A percentile compares a stretch with the other conserved stretches of the same genome.
Conservation (phyloP, 148 eudicot species). For the Gaultheria prostrata region DNA sequence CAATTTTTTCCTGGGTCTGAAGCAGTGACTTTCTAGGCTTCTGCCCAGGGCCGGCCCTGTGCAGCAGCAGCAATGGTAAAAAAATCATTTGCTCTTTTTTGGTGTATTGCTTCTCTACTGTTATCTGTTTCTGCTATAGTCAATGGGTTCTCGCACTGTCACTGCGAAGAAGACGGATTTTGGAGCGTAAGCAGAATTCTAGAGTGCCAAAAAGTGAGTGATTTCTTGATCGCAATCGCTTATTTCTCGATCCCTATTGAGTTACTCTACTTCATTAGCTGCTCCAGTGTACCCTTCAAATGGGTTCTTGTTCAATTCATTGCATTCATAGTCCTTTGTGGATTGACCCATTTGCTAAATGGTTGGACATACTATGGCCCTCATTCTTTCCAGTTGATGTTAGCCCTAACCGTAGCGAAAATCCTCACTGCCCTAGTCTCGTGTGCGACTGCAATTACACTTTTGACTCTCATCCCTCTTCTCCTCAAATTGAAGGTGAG, state of each 20-base stretch:
- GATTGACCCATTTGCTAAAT: conserved; percentile 89
- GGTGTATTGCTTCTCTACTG: conserved; percentile 35
- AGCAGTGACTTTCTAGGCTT: neutral
- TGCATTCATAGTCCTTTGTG: conserved; percentile 89
- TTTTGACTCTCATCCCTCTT: conserved; percentile 71
- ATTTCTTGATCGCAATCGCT: conserved; percentile 86
- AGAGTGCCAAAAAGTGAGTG: conserved; percentile 76
- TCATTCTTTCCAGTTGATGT: conserved; percentile 65
- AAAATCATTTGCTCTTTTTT: conserved; percentile 30
- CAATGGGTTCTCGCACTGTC: conserved; percentile 41
- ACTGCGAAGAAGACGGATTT: conserved; percentile 72
- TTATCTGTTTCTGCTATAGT: conserved; percentile 39
- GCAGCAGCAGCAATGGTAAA: conserved; percentile 34
- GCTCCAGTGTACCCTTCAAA: conserved; percentile 81
- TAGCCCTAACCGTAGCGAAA: conserved; percentile 75
- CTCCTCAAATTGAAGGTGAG: conserved; percentile 78
- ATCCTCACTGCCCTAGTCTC: conserved; percentile 83
- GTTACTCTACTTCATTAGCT: conserved; percentile 85
- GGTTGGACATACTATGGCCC: conserved; percentile 88
- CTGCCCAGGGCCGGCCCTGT: neutral
- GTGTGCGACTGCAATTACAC: conserved; percentile 83
- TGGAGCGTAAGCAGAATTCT: conserved; percentile 76
- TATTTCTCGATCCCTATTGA: conserved; percentile 92
- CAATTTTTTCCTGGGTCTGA: neutral
- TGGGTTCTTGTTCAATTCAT: conserved; percentile 86